A percentile compares a stretch with the other conserved stretches of the same genome.
Evolutionary conservation across 805 yeast genomes (phyloP).

Genomic region (Kluyveromyces aestuarii): DNA sequence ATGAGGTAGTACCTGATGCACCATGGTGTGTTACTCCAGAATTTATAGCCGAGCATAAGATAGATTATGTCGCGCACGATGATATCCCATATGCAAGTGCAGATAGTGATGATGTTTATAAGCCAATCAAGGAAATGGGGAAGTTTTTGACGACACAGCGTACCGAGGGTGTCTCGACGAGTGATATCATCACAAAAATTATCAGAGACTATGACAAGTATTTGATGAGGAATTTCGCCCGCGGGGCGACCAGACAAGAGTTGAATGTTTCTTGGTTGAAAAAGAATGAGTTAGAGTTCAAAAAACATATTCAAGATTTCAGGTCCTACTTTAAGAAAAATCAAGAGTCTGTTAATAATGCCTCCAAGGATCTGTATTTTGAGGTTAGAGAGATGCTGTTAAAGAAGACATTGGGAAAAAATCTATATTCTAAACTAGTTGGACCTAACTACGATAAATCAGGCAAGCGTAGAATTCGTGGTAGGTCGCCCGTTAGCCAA

Average conservation of each 20-base stretch:
- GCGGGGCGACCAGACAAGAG: conserved; percentile 96
- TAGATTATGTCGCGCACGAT: conserved; percentile 97
- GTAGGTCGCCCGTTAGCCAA: conserved; percentile 27
- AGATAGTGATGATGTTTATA: conserved; percentile 87
- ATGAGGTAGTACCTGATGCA: conserved; percentile 87
- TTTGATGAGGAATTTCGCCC: conserved; percentile 90
- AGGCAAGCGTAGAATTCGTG: conserved; percentile 26
- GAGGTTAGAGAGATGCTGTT: conserved; percentile 68
- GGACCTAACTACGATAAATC: conserved; percentile 40
- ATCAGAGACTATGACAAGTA: conserved; percentile 95
- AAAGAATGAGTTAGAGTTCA: conserved; percentile 90
- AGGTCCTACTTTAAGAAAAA: conserved; percentile 77
- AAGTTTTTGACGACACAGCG: conserved; percentile 91
- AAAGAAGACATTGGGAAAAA: conserved; percentile 27
- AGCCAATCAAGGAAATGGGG: conserved; percentile 84
- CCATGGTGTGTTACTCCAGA: conserved; percentile 92
- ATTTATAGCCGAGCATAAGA: conserved; percentile 66
- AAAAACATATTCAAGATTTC: conserved; percentile 82
- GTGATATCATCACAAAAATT: conserved; percentile 91
- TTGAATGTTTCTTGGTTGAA: conserved; percentile 95
- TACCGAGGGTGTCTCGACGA: conserved; percentile 92
- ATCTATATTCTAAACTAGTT: conserved; percentile 23
- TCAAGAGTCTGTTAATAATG: conserved; percentile 55
- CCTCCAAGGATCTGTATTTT: conserved; percentile 73
- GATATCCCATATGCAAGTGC: conserved; percentile 88